Conservation (phyloP, 139 green algal species). For the Mesotaenium endlicherianum region DNA sequence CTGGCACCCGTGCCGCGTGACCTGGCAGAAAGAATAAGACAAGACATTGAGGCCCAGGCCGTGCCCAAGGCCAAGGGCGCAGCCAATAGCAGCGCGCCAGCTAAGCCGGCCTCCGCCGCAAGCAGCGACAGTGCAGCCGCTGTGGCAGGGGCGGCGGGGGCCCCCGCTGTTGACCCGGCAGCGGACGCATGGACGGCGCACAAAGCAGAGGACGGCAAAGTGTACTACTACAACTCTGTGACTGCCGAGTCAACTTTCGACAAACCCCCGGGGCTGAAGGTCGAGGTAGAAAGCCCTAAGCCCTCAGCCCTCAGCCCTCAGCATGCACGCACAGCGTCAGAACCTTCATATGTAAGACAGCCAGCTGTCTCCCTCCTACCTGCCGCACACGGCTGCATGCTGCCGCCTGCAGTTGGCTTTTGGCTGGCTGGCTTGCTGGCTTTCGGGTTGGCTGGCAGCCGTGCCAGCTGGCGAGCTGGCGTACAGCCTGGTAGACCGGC, state of each 20-base stretch:
- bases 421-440: not conserved
- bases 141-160: not conserved
- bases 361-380: not conserved
- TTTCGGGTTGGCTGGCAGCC: not conserved
- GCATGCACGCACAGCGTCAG: no score
- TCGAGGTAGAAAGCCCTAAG: slow-evolving; percentile 1
- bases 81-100: no score
- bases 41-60: no score
- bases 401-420: not conserved
- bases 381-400: not conserved
- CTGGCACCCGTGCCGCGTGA: no score
- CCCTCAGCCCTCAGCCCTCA: not conserved
- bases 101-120: no score
- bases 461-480: no score
- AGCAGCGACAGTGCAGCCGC: no score
- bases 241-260: slow-evolving; percentile 65
- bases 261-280: slow-evolving; percentile 57
- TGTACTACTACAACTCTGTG: slow-evolving; percentile 76
- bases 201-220: slow-evolving; percentile 61
- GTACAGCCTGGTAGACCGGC: no score
- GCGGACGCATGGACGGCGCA: slow-evolving; percentile 63
- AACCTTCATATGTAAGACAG: no score
- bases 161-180: slow-evolving; percentile 1
- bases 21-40: no score
- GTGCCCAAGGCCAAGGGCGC: no score